phyloP scores from a whole-genome alignment of 2,329 filamentous ascomycete genomes.

The Nigrospora osmanthi region DNA sequence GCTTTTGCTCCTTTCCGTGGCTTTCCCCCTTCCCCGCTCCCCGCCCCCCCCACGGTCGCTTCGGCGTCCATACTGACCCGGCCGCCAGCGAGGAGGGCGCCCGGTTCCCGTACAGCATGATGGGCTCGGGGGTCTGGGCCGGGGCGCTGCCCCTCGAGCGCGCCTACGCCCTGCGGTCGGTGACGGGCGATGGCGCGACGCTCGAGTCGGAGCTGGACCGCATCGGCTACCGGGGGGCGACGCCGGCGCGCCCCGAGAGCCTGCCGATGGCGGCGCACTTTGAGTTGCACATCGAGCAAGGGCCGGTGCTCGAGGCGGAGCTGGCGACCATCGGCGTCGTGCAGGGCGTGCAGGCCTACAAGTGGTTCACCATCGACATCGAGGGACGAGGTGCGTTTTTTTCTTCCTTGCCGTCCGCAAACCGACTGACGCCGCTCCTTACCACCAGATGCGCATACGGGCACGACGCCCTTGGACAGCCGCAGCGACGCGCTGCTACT shows the following conservation, averaged over 20 bases:
- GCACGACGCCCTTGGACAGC: slow-evolving; percentile 61
- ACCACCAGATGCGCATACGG: slow-evolving; percentile 57
- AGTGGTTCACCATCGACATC: slow-evolving; percentile 64
- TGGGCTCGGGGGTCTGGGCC: slow-evolving; percentile 70
- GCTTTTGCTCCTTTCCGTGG: not conserved
- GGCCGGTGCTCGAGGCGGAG: slow-evolving; percentile 61
- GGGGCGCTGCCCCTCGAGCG: slow-evolving; percentile 52
- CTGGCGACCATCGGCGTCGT: slow-evolving; percentile 62
- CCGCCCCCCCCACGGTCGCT: too few relatives aligned
- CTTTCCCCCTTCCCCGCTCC: too few relatives aligned
- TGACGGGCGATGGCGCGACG: slow-evolving; percentile 51
- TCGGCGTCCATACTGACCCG: slow-evolving; percentile 1
- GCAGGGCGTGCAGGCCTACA: slow-evolving; percentile 65
- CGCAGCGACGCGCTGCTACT: slow-evolving; percentile 63
- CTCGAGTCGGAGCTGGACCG: slow-evolving; percentile 63
- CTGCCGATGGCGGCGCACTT: slow-evolving; percentile 70
- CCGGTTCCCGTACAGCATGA: slow-evolving; percentile 68
- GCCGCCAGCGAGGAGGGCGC: slow-evolving; percentile 67
- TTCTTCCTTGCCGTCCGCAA: too few relatives aligned
- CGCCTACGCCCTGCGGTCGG: slow-evolving; percentile 55
- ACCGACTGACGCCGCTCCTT: too few relatives aligned
- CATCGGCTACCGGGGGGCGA: slow-evolving; percentile 60
- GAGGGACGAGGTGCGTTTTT: slow-evolving; percentile 39
- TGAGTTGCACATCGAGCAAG: slow-evolving; percentile 81
- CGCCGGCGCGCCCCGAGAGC: slow-evolving; percentile 45